Evolutionary conservation across 345 rosid genomes (phyloP).

Genomic region (Salix udensis): DNA sequence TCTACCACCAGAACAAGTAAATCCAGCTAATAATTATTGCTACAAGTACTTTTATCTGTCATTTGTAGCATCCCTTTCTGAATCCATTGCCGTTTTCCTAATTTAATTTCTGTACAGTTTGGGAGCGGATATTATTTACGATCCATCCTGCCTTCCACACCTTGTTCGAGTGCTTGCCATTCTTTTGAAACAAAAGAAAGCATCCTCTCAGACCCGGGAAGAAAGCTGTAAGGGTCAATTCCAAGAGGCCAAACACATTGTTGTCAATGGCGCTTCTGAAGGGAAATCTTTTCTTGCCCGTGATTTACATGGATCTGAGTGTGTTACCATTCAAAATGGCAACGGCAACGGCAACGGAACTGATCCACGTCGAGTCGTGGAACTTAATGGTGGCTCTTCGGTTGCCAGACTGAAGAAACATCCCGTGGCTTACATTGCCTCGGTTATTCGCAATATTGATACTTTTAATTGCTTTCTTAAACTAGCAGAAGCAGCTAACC

Average conservation of each 20-base stretch:
- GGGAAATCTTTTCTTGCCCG: background rate
- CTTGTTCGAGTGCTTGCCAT: constrained; percentile 53
- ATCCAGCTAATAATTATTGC: too few species aligned
- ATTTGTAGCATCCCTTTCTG: background rate
- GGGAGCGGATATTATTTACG: constrained; percentile 81
- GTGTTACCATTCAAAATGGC: background rate
- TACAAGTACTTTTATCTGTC: background rate
- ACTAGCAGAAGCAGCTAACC: constrained; percentile 47
- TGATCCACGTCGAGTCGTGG: background rate
- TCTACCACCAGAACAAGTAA: background rate
- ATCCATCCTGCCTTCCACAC: constrained; percentile 68
- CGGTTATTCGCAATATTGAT: constrained; percentile 62
- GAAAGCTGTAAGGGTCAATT: background rate
- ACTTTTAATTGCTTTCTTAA: constrained; percentile 58
- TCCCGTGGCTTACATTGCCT: constrained; percentile 61
- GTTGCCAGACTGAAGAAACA: constrained; percentile 6
- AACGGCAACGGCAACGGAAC: too few species aligned
- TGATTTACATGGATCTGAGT: background rate
- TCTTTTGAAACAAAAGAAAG: constrained; percentile 38
- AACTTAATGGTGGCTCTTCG: background rate
- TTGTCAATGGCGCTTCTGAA: constrained; percentile 3
- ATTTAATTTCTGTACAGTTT: constrained; percentile 36
- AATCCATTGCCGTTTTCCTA: background rate
- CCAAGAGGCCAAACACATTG: background rate
- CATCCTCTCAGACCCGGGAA: constrained; percentile 13